Evolutionary conservation across 768 basidiomycete species (phyloP).

Genomic region (Lactarius tabidus): DNA sequence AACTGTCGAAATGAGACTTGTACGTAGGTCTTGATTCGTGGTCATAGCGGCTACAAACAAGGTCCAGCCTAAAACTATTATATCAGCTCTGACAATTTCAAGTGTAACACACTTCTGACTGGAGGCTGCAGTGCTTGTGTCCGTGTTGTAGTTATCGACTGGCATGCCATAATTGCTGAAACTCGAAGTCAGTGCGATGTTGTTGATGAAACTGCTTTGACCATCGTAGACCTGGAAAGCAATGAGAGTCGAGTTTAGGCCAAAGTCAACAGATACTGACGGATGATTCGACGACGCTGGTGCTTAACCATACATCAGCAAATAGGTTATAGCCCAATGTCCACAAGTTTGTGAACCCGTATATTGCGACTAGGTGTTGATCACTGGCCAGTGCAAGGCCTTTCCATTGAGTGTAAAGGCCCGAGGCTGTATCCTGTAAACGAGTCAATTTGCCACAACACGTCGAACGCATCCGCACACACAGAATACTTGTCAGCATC

Average conservation of each 20-base stretch:
- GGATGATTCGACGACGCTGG: slow-evolving; percentile 42
- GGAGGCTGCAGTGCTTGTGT: neutral
- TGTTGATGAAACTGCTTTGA: slow-evolving; percentile 12
- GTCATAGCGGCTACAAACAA: slow-evolving; percentile 19
- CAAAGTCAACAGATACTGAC: slow-evolving; percentile 2
- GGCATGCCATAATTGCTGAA: slow-evolving; percentile 18
- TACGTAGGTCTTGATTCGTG: neutral
- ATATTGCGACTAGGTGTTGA: slow-evolving; percentile 10
- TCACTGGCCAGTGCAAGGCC: slow-evolving; percentile 3
- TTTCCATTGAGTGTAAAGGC: slow-evolving; percentile 17
- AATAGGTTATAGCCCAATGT: slow-evolving; percentile 60
- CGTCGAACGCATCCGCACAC: slow-evolving; percentile 6
- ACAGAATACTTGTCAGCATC: slow-evolving; percentile 30
- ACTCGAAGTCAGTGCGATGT: neutral
- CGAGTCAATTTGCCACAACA: neutral
- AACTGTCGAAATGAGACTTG: slow-evolving; percentile 14
- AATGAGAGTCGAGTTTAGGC: neutral
- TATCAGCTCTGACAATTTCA: neutral
- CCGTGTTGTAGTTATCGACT: neutral
- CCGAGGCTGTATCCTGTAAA: neutral
- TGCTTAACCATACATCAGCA: slow-evolving; percentile 52
- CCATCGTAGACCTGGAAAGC: slow-evolving; percentile 13
- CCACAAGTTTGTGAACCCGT: slow-evolving; percentile 39
- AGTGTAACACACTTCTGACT: neutral
- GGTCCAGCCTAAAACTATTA: slow-evolving; percentile 7